Base-by-base conservation (phyloP, 345 rosid species). In the Pistacia integerrima region DNA sequence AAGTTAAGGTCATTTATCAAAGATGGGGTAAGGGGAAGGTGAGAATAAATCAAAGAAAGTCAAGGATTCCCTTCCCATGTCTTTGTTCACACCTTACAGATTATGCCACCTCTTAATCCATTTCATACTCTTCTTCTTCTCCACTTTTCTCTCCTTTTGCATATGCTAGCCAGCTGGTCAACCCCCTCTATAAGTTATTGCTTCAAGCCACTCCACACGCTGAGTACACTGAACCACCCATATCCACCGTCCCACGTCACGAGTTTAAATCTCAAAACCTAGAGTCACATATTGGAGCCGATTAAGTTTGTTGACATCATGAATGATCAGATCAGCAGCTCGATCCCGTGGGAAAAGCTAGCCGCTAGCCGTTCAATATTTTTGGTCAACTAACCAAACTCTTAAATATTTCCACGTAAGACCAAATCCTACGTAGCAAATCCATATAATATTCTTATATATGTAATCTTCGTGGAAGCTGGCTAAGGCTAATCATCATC, bases 361-460 rank as follows among this genome's bases (percentile, higher is more conserved):
- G 17, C 48, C 7, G 58, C 69, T 51, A 30, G 49, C 67, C 49
- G 57, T 52, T 30, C 5, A 9, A n/a, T 38, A 20, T 16, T 60
- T 62, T 35, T 52, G 77, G 70, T 74, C 77, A 74, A 74, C 60
- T 0, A 36, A 64, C 51, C 46, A 36, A 52, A 55, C 49, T 52
- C 76, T 49, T 2, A 25, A 17, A 7, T 1, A 36, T 51, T 60
- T 73, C 68, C 59, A 62, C 48, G 59, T 60, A 51, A 63, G 52
- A 52, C 77, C 70, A 36, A 61, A 74, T 70, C 64, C 18, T 35
- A 35, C 74, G 5, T 11, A n/a, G 20, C 46, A 41, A 5, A 41
- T 1, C 51, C 16, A 3, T 49, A 28, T 4, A 13, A 41, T 38
- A 36, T 14, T 30, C 41, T 28, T 30, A 35, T 0, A 9, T 17